Percentiles rank a stretch among this genome's conserved stretches.
phyloP scores from a whole-genome alignment of 1,284 basidiomycete species.

The Tilletia setariae region DNA sequence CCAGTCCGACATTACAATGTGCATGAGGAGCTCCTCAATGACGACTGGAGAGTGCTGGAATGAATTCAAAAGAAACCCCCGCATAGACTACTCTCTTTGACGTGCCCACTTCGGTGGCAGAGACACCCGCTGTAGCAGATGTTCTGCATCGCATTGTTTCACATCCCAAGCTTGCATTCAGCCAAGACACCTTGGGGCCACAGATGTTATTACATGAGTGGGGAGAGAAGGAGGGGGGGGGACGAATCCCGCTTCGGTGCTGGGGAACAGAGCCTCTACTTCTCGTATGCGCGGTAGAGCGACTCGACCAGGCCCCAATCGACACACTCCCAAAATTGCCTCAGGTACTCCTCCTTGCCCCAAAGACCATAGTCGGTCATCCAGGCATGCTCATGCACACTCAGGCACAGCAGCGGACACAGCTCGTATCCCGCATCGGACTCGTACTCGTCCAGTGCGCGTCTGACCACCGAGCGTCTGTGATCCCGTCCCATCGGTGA shows the following conservation, averaged over 20 bases:
- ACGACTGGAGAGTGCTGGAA: constrained; percentile 36
- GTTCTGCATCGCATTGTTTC: no score
- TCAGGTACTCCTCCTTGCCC: constrained; percentile 86
- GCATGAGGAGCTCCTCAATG: constrained; percentile 69
- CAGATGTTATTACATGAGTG: neutral
- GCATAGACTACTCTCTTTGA: no score
- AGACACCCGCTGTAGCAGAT: no score
- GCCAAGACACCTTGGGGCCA: no score
- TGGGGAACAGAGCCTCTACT: neutral
- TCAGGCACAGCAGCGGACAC: constrained; percentile 77
- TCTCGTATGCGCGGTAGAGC: constrained; percentile 30
- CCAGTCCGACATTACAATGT: constrained; percentile 71
- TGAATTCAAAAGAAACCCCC: neutral
- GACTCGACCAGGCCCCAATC: constrained; percentile 66
- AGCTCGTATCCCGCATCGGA: constrained; percentile 61
- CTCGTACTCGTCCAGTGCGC: constrained; percentile 6
- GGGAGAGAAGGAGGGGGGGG: neutral
- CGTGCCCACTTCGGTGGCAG: no score
- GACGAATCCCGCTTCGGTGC: no score
- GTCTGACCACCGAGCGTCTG: neutral
- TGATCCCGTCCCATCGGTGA: neutral
- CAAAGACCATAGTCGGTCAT: constrained; percentile 84
- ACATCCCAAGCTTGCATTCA: neutral
- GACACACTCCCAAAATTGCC: constrained; percentile 81
- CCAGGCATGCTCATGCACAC: constrained; percentile 88